Base-by-base conservation (phyloP, 2,329 filamentous ascomycete genomes). In the Xylariaceae sp. region DNA sequence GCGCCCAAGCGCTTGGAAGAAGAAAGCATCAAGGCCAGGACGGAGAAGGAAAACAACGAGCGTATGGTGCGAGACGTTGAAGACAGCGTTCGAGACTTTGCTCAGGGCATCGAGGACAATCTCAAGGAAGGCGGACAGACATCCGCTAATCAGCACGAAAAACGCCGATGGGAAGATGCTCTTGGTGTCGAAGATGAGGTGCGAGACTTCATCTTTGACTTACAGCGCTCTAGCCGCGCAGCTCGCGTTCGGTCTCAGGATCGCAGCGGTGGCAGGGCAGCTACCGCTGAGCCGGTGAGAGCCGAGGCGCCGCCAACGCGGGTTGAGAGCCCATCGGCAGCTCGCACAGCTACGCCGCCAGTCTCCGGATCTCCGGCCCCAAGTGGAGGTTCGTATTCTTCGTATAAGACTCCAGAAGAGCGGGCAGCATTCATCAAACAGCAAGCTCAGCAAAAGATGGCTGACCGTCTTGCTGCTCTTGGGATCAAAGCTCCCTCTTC, bases 11-110 rank as follows among this genome's bases (percentile, higher is more conserved):
- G 94, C 32, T 71, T 97, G 14, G 94, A 97, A 67, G 88, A 95
- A 59, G 92, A 99, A 70, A 94, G 77, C 59, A 83, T 87, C 55
- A 86, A 85, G 58, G 81, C 91, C 43, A 85, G 85, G 66, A 86
- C 84, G 11, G 94, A 99, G 64, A 88, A 88, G 61, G 92, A 97
- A 66, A 89, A 89, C 61, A 96, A 97, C 61, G 94, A 99, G 69
- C 84, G 87, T 49, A 96, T 99, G 92, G 92, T 96, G 19, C 85
- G 84, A 47, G 94, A 99, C 69, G 92, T 99, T 1, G 94, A 99
- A 66, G 94, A 97, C 39, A 96, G 91, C 62, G 91, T 97, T 41
- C 85, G 85, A 27, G 91, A 95, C 48, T 96, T 96, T 65, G 82
- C 89, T 44, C 83, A 80, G 41, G 84, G 89, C 54, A 82, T 99